Evolutionary conservation across 192 early-diverging fungal species (phyloP).

Genomic region (Paraglomus occultum): DNA sequence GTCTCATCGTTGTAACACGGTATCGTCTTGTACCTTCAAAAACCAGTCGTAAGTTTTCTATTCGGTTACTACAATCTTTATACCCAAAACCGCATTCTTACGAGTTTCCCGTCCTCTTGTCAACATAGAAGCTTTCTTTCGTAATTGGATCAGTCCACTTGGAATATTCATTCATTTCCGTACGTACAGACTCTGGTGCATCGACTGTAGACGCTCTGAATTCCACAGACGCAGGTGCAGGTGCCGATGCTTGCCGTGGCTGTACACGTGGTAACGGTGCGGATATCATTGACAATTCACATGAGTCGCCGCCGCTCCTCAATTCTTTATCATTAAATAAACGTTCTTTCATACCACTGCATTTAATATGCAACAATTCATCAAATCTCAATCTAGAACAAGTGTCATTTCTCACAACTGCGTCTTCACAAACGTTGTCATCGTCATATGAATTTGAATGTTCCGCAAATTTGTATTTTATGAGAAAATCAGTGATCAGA

Average conservation of each 20-base stretch:
- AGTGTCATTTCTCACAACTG: background rate
- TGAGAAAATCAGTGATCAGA: slow-evolving; percentile 36
- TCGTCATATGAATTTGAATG: slow-evolving; percentile 11
- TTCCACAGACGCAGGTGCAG: no score
- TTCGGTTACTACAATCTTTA: background rate
- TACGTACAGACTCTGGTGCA: background rate
- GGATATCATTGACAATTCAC: no score
- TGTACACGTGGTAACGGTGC: no score
- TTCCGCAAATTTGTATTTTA: slow-evolving; percentile 25
- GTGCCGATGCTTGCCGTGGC: no score
- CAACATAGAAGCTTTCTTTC: slow-evolving; percentile 31
- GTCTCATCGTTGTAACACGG: background rate
- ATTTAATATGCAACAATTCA: slow-evolving; percentile 28
- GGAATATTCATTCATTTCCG: slow-evolving; percentile 24
- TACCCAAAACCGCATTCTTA: slow-evolving; percentile 23
- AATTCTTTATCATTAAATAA: slow-evolving; percentile 25
- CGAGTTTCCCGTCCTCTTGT: slow-evolving; percentile 44
- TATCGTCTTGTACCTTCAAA: no score
- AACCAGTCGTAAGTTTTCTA: no score
- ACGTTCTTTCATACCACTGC: slow-evolving; percentile 13
- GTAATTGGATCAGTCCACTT: slow-evolving; percentile 34
- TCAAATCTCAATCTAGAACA: slow-evolving; percentile 11
- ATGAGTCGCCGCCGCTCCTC: slow-evolving; percentile 7
- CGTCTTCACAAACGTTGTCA: slow-evolving; percentile 1
- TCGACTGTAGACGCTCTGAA: no score